phyloP scores from a whole-genome alignment of 2,329 filamentous ascomycete species.

The Scytalidium sp. region DNA sequence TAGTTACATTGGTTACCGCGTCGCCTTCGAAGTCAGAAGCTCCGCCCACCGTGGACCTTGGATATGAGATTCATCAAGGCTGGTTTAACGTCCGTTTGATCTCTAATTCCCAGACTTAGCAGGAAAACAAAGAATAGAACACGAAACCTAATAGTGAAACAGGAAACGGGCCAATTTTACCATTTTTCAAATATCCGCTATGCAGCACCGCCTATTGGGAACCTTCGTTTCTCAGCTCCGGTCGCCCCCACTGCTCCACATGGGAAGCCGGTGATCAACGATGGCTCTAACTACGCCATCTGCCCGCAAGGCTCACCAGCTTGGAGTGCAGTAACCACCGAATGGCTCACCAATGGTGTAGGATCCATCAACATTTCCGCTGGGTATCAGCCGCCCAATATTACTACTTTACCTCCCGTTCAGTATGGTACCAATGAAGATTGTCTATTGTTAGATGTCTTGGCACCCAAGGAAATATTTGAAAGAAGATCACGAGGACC shows the following conservation, averaged over 20 bases:
- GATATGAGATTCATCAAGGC: slow-evolving; percentile 49
- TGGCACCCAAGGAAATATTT: slow-evolving; percentile 36
- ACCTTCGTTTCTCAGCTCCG: slow-evolving; percentile 39
- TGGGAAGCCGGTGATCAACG: slow-evolving; percentile 26
- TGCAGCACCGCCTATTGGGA: slow-evolving; percentile 37
- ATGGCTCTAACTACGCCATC: slow-evolving; percentile 25
- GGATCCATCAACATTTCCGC: slow-evolving; percentile 5
- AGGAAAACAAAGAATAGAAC: not conserved
- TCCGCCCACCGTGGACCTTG: slow-evolving; percentile 47
- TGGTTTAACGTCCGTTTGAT: slow-evolving; percentile 37
- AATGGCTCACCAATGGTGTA: slow-evolving; percentile 37
- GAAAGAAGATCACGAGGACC: slow-evolving; percentile 4
- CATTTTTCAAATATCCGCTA: slow-evolving; percentile 39
- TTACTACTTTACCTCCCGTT: slow-evolving; percentile 6
- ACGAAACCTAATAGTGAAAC: slow-evolving; percentile 20
- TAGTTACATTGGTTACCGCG: not conserved
- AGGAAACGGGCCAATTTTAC: slow-evolving; percentile 30
- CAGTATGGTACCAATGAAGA: slow-evolving; percentile 33
- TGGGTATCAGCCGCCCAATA: slow-evolving; percentile 9
- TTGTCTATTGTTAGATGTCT: slow-evolving; percentile 46
- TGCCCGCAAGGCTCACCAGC: slow-evolving; percentile 33
- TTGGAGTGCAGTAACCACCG: slow-evolving; percentile 31
- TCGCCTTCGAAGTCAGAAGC: not conserved
- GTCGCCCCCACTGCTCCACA: slow-evolving; percentile 21
- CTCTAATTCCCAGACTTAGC: not conserved